Evolutionary conservation across 2,329 filamentous ascomycete species (phyloP).

Genomic region (Penicillium sp.): DNA sequence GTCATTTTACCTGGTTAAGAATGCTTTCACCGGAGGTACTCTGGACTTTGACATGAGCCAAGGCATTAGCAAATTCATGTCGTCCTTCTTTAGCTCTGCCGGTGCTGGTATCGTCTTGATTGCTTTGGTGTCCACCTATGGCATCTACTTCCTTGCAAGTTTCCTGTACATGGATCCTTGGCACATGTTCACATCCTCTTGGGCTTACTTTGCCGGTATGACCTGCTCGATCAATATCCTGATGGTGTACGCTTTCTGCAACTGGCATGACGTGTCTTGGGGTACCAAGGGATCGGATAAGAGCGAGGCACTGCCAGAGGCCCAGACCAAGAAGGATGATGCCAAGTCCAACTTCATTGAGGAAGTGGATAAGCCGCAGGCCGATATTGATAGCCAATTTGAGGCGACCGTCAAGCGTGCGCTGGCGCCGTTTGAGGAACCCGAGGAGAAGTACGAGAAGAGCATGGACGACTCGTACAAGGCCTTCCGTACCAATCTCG

Average conservation of each 20-base stretch:
- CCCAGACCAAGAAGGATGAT: conserved; percentile 83
- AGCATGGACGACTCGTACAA: conserved; percentile 97
- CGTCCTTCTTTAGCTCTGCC: conserved; percentile 77
- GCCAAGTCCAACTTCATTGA: conserved; percentile 86
- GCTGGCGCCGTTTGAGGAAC: conserved; percentile 77
- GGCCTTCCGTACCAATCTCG: conserved; percentile 93
- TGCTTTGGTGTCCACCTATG: conserved; percentile 88
- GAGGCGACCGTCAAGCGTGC: conserved; percentile 93
- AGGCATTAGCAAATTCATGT: conserved; percentile 68
- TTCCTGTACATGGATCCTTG: conserved; percentile 97
- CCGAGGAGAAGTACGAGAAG: conserved; percentile 77
- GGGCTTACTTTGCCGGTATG: conserved; percentile 86
- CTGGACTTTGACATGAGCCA: conserved; percentile 68
- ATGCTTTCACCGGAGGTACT: conserved; percentile 69
- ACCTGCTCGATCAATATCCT: conserved; percentile 98
- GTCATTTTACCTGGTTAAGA: conserved; percentile 82
- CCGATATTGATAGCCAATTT: conserved; percentile 96
- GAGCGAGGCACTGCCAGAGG: conserved; percentile 85
- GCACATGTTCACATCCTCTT: conserved; percentile 99
- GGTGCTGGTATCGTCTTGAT: conserved; percentile 89
- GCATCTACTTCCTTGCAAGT: conserved; percentile 93
- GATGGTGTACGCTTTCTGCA: conserved; percentile 98
- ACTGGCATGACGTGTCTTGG: conserved; percentile 99
- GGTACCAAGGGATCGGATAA: conserved; percentile 98
- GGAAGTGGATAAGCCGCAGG: conserved; percentile 93